A percentile compares a stretch with the other conserved stretches of the same genome.
phyloP scores from a whole-genome alignment of 78 protist genomes.

The slime mould (Dictyostelium discoideum) region dicty_2.7 NC_007089.4:3946001-3946500 shows the following conservation, averaged over 20 bases:
- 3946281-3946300: neutral
- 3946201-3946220: constrained; percentile 59
- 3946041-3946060: neutral
- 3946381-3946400: no score
- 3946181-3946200: constrained; percentile 22
- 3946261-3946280: neutral
- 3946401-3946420: neutral
- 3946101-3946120: neutral
- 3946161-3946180: neutral
- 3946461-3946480: constrained; percentile 6
- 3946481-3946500: constrained; percentile 50
- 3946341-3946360: neutral
- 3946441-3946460: neutral
- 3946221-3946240: constrained; percentile 50
- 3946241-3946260: neutral
- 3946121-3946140: constrained; percentile 1
- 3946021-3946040: constrained; percentile 12
- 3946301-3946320: neutral
- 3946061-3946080: constrained; percentile 36
- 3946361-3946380: neutral
- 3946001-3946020: constrained; percentile 23
- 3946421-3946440: neutral
- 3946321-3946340: neutral
- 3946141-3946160: neutral
- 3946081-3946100: neutral